These are phyloP conservation scores for Pythium pyrilobum DNA, from an alignment of 352 stramenopile species.

Conservation along the genomic window DNA sequence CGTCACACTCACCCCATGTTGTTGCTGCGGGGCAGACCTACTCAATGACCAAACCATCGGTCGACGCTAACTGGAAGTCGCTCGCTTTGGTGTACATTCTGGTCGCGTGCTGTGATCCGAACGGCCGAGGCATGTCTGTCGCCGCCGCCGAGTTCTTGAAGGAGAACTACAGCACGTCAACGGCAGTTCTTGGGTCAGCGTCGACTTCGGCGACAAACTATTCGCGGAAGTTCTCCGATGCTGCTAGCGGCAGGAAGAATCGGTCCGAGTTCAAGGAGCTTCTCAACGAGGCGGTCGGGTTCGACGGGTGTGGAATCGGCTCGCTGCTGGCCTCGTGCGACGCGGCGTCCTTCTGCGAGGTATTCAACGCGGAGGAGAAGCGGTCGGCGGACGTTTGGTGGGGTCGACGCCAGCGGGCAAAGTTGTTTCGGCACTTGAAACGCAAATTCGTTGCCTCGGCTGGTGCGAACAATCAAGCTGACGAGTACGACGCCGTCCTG, in stretches of 20 bases:
- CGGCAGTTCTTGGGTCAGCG: not conserved
- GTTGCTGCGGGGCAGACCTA: not conserved
- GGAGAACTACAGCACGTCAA: slow-evolving; percentile 31
- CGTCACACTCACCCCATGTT: not conserved
- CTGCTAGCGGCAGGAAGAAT: slow-evolving; percentile 9
- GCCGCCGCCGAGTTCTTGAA: slow-evolving; percentile 71
- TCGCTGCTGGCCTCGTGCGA: slow-evolving; percentile 41
- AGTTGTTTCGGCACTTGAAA: slow-evolving; percentile 61
- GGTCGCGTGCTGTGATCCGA: slow-evolving; percentile 70
- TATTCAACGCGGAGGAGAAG: slow-evolving; percentile 71
- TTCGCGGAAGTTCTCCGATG: not conserved
- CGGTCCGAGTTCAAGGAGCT: slow-evolving; percentile 53
- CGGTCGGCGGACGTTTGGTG: slow-evolving; percentile 73
- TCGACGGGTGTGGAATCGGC: slow-evolving; percentile 64
- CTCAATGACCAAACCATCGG: slow-evolving; percentile 22
- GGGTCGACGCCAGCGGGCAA: slow-evolving; percentile 47
- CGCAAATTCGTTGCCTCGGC: slow-evolving; percentile 49
- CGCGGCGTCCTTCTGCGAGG: slow-evolving; percentile 43
- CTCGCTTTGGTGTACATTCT: slow-evolving; percentile 65
- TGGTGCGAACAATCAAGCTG: slow-evolving; percentile 23
- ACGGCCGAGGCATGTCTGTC: slow-evolving; percentile 69
- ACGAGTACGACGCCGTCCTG: slow-evolving; percentile 21
- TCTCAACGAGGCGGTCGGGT: slow-evolving; percentile 65
- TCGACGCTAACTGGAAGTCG: slow-evolving; percentile 64
- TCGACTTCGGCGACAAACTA: not conserved